Percentiles rank a stretch among this genome's conserved stretches.
Evolutionary conservation across 768 basidiomycete species (phyloP).

Genomic region (Mycena polygramma): DNA sequence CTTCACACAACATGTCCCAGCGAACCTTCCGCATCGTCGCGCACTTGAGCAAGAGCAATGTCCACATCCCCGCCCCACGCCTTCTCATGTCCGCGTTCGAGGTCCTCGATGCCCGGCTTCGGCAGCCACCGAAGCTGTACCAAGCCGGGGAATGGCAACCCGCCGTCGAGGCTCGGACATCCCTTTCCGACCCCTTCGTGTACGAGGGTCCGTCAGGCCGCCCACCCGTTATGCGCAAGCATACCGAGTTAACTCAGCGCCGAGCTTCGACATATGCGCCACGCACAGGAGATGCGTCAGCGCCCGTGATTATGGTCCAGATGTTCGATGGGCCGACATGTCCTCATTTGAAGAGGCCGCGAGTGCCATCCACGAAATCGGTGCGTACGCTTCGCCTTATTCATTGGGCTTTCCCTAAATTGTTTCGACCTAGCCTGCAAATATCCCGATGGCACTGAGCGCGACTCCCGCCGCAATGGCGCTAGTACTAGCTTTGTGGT

Average conservation of each 20-base stretch:
- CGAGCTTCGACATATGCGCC: not conserved
- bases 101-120: no score
- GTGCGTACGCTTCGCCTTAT: no score
- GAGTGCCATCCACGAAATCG: no score
- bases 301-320: not conserved
- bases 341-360: not conserved
- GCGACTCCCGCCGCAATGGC: no score
- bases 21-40: not conserved
- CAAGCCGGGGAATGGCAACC: no score
- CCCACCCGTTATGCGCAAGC: constrained; percentile 4
- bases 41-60: not conserved
- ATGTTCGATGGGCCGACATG: constrained; percentile 21
- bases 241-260: not conserved
- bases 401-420: no score
- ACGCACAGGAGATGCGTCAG: not conserved
- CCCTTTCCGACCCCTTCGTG: constrained; percentile 10
- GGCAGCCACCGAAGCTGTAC: no score
- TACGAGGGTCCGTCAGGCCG: constrained; percentile 23
- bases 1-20: not conserved
- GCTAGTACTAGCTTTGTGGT: no score
- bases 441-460: no score
- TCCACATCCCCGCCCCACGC: no score
- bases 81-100: no score
- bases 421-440: no score
- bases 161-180: not conserved